phyloP scores from a whole-genome alignment of 768 basidiomycete species.

The Agrocybe praecox region DNA sequence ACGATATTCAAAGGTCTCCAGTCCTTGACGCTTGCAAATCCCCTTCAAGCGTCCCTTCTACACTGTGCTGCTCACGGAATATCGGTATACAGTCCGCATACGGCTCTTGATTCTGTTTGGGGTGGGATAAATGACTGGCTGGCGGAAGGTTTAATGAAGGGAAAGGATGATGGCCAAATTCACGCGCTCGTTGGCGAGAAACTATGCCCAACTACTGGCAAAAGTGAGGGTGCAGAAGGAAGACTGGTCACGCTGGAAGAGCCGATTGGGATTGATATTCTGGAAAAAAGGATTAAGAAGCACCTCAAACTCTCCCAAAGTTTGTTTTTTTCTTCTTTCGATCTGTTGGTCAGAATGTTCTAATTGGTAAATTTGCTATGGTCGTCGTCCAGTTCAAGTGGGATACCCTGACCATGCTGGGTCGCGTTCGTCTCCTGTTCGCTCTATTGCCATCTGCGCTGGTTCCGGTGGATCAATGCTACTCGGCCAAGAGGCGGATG shows the following conservation, averaged over 20 bases:
- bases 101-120: constrained; percentile 80
- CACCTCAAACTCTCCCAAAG: constrained; percentile 49
- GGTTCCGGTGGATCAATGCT: constrained; percentile 87
- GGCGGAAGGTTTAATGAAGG: constrained; percentile 52
- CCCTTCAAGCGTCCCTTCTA: constrained; percentile 81
- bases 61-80: constrained; percentile 82
- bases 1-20: constrained; percentile 78
- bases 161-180: constrained; percentile 35
- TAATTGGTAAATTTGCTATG: constrained; percentile 16
- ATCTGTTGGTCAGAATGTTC: constrained; percentile 13
- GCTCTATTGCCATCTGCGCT: constrained; percentile 86
- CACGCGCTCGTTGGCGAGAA: constrained; percentile 42
- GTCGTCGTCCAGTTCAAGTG: constrained; percentile 59
- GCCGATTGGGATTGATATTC: constrained; percentile 57
- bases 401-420: constrained; percentile 44
- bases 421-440: constrained; percentile 37
- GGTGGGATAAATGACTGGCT: constrained; percentile 94
- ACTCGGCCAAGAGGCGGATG: constrained; percentile 71
- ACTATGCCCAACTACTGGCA: constrained; percentile 33
- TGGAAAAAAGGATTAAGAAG: constrained; percentile 70
- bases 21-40: constrained; percentile 75
- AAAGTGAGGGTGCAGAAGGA: constrained; percentile 62
- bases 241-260: constrained; percentile 64
- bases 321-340: constrained; percentile 24
- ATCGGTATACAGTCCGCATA: constrained; percentile 87